phyloP scores from a whole-genome alignment of 495 filamentous ascomycete species.

The Aspergillus homomorphus region DNA sequence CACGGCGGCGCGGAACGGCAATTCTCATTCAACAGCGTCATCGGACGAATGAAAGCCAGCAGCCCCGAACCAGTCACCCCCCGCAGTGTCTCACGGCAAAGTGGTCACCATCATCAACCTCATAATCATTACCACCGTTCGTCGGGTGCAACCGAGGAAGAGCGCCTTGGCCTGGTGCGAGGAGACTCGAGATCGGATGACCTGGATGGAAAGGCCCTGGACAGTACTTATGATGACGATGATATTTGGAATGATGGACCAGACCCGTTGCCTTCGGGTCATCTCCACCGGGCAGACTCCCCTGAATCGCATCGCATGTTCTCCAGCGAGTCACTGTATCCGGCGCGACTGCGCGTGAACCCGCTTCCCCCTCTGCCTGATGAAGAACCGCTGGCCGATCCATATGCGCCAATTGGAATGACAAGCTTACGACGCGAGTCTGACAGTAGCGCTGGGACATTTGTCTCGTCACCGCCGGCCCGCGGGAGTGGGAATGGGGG shows the following conservation, averaged over 20 bases:
- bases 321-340: slow-evolving; percentile 12
- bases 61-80: slow-evolving; percentile 30
- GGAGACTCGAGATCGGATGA: slow-evolving; percentile 56
- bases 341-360: slow-evolving; percentile 16
- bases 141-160: slow-evolving; percentile 72
- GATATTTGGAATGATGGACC: slow-evolving; percentile 2
- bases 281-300: background rate
- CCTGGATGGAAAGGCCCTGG: slow-evolving; percentile 27
- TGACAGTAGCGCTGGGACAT: slow-evolving; percentile 14
- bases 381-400: slow-evolving; percentile 16
- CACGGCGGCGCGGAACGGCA: slow-evolving; percentile 56
- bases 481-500: background rate
- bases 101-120: slow-evolving; percentile 32
- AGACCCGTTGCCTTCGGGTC: slow-evolving; percentile 3
- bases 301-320: slow-evolving; percentile 1
- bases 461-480: slow-evolving; percentile 11
- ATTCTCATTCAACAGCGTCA: slow-evolving; percentile 87
- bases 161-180: slow-evolving; percentile 79
- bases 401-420: background rate
- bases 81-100: background rate
- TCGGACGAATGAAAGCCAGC: slow-evolving; percentile 45
- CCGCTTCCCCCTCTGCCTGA: slow-evolving; percentile 23
- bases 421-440: slow-evolving; percentile 2
- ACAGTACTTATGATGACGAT: slow-evolving; percentile 25
- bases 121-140: slow-evolving; percentile 44